Evolutionary conservation across 352 stramenopile genomes (phyloP), one percentile per base, ranked within the genome.

Genomic region (Elongisporangium senticosum): DNA sequence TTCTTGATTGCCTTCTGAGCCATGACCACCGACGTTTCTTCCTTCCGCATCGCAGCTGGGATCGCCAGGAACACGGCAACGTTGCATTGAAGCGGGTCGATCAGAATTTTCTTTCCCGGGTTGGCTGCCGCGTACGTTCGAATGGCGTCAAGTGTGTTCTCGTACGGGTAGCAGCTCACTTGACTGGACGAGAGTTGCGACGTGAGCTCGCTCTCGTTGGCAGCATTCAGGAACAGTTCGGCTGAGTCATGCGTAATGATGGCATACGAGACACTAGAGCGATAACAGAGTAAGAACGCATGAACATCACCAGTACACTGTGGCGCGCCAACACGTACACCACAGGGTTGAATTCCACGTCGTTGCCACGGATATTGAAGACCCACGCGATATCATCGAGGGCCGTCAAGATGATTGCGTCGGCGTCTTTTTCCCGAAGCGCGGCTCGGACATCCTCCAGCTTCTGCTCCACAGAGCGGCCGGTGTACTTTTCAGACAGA

Each of bases 371-470:
- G 26, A 99, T 87, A 75, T 99, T 99, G 58, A 99, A 90, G 4
- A 99, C 85, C 86, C 97, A 99, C 33, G 87, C 89, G 28, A 98
- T 96, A 66, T 99, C 98, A 67, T 99, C 96, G 7, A 99, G 81
- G 5, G 96, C 93, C 22, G 89, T 95, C 55, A 99, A 86, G 13
- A 99, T 86, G 40, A 98, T 84, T 4, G 96, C 86, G 54, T 97
- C 92, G 1, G 89, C 92, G 15, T 83, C 87, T 56, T 97, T 97
- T 19, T 90, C 79, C 51, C 87, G 68, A 58, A 99, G 85, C 49
- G 87, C 79, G 4, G 72, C 70, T 60, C 94, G 88, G 24, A 95
- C 68, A 28, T 78, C 77, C 21, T 64, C 61, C 7, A 99, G 72
- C 72, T 99, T 99, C 20, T 95, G 81, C 3, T 67, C 64, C 5